phyloP scores from a whole-genome alignment of 2,329 filamentous ascomycete genomes.

The Ambrosiella xylebori region DNA sequence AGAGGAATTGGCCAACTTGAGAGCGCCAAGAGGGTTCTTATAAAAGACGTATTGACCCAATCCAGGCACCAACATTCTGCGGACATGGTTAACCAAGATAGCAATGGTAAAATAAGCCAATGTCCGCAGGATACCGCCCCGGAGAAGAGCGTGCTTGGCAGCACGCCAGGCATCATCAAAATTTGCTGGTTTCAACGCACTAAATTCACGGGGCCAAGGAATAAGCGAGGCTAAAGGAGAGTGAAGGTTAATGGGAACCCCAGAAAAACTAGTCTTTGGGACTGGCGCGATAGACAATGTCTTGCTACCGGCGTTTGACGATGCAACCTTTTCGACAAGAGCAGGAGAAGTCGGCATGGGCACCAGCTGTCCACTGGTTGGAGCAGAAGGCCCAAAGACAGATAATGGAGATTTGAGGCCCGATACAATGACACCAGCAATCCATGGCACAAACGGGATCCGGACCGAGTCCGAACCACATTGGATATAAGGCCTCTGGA shows the following conservation, averaged over 20 bases:
- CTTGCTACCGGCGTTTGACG: slow-evolving; percentile 7
- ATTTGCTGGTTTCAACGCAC: slow-evolving; percentile 8
- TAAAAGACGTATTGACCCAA: slow-evolving; percentile 18
- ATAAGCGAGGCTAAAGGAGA: slow-evolving; percentile 7
- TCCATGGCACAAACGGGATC: slow-evolving; percentile 11
- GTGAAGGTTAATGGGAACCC: slow-evolving; percentile 8
- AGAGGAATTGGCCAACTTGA: slow-evolving; percentile 22
- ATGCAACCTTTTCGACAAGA: slow-evolving; percentile 11
- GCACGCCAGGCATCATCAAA: slow-evolving; percentile 11
- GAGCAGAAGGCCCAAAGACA: neutral
- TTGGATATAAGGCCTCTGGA: slow-evolving; percentile 11
- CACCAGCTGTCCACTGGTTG: neutral
- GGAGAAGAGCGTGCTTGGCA: slow-evolving; percentile 15
- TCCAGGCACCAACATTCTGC: slow-evolving; percentile 19
- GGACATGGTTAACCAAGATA: slow-evolving; percentile 24
- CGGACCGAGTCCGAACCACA: slow-evolving; percentile 10
- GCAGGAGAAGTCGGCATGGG: slow-evolving; percentile 10
- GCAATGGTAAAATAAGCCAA: slow-evolving; percentile 20
- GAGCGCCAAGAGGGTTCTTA: slow-evolving; percentile 19
- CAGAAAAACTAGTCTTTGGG: slow-evolving; percentile 8
- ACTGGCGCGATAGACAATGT: slow-evolving; percentile 6
- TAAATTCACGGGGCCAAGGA: slow-evolving; percentile 3
- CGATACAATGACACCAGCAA: slow-evolving; percentile 6
- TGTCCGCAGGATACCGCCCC: slow-evolving; percentile 16
- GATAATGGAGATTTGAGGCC: slow-evolving; percentile 9